Percentiles rank a stretch among this genome's conserved stretches.
Evolutionary conservation across 1,284 basidiomycete genomes (phyloP).

Genomic region (Ceratobasidium sp.): DNA sequence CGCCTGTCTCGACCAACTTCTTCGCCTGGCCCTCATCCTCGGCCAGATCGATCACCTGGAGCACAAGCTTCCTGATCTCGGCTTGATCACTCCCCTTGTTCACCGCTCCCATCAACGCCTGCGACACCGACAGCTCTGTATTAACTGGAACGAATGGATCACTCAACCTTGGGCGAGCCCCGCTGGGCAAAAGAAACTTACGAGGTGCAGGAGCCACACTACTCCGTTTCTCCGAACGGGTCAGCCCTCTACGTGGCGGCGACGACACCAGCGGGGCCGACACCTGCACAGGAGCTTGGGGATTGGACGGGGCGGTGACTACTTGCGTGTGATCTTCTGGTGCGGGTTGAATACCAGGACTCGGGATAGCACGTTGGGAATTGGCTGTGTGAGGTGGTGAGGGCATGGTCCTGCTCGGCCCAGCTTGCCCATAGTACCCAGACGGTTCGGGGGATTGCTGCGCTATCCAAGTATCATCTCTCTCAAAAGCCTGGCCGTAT

Average conservation of each 20-base stretch:
- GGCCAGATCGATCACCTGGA: slow-evolving; percentile 29
- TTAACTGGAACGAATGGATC: slow-evolving; percentile 1
- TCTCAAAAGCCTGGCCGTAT: not conserved
- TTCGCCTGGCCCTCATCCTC: slow-evolving; percentile 44
- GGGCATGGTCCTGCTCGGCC: slow-evolving; percentile 11
- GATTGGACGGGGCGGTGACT: not conserved
- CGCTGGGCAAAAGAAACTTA: not conserved
- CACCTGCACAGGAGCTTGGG: not conserved
- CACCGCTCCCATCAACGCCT: slow-evolving; percentile 30
- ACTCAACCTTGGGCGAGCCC: not conserved
- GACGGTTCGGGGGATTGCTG: slow-evolving; percentile 7
- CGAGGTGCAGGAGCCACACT: slow-evolving; percentile 25
- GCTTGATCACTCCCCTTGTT: slow-evolving; percentile 27
- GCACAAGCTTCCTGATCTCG: slow-evolving; percentile 21
- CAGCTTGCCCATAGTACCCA: slow-evolving; percentile 28
- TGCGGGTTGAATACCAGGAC: not conserved
- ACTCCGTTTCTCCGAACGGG: not conserved
- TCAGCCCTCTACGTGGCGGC: slow-evolving; percentile 4
- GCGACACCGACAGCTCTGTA: slow-evolving; percentile 21
- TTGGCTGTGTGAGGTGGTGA: slow-evolving; percentile 13
- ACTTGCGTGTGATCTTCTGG: not conserved
- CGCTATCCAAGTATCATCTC: not conserved
- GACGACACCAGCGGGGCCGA: not conserved
- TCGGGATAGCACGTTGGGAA: not conserved
- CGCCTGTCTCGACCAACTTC: slow-evolving; percentile 46